phyloP scores from a whole-genome alignment of 345 rosid species.

The Salix suchowensis region DNA sequence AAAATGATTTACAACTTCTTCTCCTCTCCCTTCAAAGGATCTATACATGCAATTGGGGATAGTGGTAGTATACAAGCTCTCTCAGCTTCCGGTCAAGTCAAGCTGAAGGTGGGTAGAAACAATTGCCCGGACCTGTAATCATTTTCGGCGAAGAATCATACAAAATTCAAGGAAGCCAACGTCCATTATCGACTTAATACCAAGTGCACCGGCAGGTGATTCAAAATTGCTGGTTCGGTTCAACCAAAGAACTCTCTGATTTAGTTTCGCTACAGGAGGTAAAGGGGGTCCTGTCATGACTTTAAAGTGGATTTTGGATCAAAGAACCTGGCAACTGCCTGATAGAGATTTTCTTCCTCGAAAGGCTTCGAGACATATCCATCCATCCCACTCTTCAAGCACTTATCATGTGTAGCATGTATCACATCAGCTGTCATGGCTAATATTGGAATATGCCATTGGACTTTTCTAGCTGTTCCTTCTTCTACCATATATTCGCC shows the following conservation, averaged over 20 bases:
- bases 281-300: conserved; percentile 5
- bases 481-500: conserved; percentile 21
- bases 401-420: conserved; percentile 79
- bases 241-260: not conserved
- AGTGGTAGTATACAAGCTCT: conserved; percentile 25
- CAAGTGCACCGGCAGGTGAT: conserved; percentile 28
- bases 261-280: conserved; percentile 1
- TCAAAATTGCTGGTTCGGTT: conserved; percentile 34
- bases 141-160: conserved; percentile 2
- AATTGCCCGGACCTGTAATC: conserved; percentile 10
- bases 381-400: conserved; percentile 91
- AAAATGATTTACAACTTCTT: conserved; percentile 27
- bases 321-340: conserved; percentile 82
- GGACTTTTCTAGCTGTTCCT: conserved; percentile 11
- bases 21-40: conserved; percentile 12
- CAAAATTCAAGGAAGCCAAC: conserved; percentile 1
- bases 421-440: conserved; percentile 99
- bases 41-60: conserved; percentile 36
- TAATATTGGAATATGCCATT: conserved; percentile 77
- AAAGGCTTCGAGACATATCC: conserved; percentile 95
- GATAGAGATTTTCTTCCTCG: conserved; percentile 88
- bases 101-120: conserved; percentile 30
- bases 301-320: conserved; percentile 40
- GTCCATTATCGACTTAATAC: conserved; percentile 3
- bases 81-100: conserved; percentile 27